A percentile compares a stretch with the other conserved stretches of the same genome.
Conservation (phyloP, 2,329 filamentous ascomycete genomes). For the Ceratocystis cubensis region DNA sequence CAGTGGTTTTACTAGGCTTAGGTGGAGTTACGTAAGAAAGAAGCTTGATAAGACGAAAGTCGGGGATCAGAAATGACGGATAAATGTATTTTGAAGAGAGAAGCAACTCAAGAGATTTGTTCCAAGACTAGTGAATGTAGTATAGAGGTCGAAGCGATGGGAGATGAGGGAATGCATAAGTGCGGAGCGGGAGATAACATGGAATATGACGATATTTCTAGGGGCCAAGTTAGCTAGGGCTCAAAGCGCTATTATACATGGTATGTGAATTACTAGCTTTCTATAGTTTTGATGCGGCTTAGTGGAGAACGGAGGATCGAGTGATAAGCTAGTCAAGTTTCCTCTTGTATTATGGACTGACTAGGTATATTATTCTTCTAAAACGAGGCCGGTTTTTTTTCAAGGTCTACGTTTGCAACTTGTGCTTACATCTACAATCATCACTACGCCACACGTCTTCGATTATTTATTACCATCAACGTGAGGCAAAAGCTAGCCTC, state of each 20-base stretch:
- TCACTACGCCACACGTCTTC: too few species aligned
- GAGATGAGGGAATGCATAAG: not conserved
- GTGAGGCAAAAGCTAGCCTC: too few species aligned
- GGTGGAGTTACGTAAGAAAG: slow-evolving; percentile 8
- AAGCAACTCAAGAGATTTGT: not conserved
- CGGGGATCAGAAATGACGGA: not conserved
- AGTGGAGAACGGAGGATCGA: not conserved
- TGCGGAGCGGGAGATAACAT: not conserved
- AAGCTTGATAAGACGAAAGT: not conserved
- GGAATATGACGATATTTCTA: not conserved
- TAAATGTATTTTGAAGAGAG: not conserved
- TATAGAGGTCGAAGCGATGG: not conserved
- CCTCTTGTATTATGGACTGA: not conserved
- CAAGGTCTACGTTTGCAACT: too few species aligned
- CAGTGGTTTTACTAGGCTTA: not conserved
- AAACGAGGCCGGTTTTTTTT: too few species aligned
- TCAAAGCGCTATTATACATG: not conserved
- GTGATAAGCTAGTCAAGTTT: not conserved
- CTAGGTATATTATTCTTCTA: too few species aligned
- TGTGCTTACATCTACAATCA: too few species aligned
- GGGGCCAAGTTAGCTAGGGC: not conserved
- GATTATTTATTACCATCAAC: too few species aligned
- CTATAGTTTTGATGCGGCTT: not conserved
- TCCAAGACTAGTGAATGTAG: not conserved
- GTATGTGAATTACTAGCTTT: not conserved